These are phyloP conservation scores for Penicillium nucicola DNA, from an alignment of 495 filamentous ascomycete species.

Conservation along the genomic window DNA sequence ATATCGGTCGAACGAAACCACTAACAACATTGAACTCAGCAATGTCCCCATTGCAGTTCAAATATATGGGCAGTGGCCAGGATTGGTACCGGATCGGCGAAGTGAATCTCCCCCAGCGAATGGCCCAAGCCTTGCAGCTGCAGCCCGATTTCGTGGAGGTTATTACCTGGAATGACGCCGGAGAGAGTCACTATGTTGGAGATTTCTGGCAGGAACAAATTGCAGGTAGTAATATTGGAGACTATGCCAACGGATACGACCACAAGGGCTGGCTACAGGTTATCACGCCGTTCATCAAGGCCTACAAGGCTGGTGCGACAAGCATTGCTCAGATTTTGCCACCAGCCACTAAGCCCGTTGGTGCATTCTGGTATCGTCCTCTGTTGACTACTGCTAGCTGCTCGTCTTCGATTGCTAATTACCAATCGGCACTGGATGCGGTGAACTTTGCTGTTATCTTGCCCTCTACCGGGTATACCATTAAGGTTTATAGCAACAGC, in stretches of 20 bases:
- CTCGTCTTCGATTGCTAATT: conserved; percentile 2
- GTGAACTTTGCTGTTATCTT: conserved; percentile 11
- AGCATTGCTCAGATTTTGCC: conserved; percentile 1
- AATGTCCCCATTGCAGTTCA: conserved; percentile 39
- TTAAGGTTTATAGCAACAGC: conserved; percentile 9
- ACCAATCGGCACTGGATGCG: conserved; percentile 1
- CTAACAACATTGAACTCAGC: conserved; percentile 2
- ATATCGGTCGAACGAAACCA: not conserved
- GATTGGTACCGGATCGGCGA: conserved; percentile 44
- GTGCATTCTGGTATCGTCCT: conserved; percentile 10
- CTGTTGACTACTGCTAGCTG: conserved; percentile 3
- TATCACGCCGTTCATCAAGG: conserved; percentile 31
- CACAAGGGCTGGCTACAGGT: conserved; percentile 33
- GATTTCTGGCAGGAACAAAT: conserved; percentile 23
- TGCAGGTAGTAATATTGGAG: not conserved
- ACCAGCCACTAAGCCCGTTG: conserved; percentile 14
- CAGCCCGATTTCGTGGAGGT: conserved; percentile 26
- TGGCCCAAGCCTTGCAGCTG: conserved; percentile 21
- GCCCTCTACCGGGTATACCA: conserved; percentile 2
- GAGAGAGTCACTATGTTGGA: conserved; percentile 47
- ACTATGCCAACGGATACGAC: conserved; percentile 24
- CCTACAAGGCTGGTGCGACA: conserved; percentile 27
- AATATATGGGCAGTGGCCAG: conserved; percentile 27
- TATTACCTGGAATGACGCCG: conserved; percentile 40
- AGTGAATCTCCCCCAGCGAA: conserved; percentile 30